phyloP scores from a whole-genome alignment of 2,329 filamentous ascomycete species.

The Myriosclerotinia scirpicola region DNA sequence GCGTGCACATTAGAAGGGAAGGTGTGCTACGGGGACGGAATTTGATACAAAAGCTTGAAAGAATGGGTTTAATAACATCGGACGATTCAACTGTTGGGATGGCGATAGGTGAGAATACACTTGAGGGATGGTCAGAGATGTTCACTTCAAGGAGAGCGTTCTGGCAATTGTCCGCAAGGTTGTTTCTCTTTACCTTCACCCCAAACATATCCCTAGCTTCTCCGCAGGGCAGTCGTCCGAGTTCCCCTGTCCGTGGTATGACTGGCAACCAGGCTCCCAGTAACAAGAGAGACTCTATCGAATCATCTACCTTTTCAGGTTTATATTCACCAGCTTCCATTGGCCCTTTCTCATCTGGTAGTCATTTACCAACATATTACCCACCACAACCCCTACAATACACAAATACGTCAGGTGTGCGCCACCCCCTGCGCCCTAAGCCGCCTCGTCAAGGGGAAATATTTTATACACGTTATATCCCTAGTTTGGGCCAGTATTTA shows the following conservation, averaged over 20 bases:
- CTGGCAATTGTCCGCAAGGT: slow-evolving; percentile 85
- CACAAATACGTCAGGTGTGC: slow-evolving; percentile 71
- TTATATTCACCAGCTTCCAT: slow-evolving; percentile 45
- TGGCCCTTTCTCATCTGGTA: slow-evolving; percentile 77
- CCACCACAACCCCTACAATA: slow-evolving; percentile 82
- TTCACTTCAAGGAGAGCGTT: slow-evolving; percentile 80
- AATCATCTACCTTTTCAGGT: slow-evolving; percentile 44
- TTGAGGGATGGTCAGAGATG: slow-evolving; percentile 73
- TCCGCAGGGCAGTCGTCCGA: slow-evolving; percentile 54
- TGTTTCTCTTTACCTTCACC: slow-evolving; percentile 84
- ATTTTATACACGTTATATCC: slow-evolving; percentile 86
- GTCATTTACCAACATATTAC: slow-evolving; percentile 87
- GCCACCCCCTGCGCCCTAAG: slow-evolving; percentile 85
- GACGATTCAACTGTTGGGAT: slow-evolving; percentile 74
- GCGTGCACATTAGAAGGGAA: slow-evolving; percentile 78
- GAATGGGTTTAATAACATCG: slow-evolving; percentile 82
- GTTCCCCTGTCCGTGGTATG: slow-evolving; percentile 49
- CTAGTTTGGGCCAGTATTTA: slow-evolving; percentile 78
- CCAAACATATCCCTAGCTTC: slow-evolving; percentile 52
- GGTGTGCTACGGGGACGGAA: slow-evolving; percentile 83
- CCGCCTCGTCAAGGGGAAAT: slow-evolving; percentile 86
- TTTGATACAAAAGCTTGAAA: slow-evolving; percentile 84
- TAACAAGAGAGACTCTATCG: slow-evolving; percentile 40
- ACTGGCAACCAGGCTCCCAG: slow-evolving; percentile 38
- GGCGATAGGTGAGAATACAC: slow-evolving; percentile 58